Percentiles rank a stretch among this genome's conserved stretches.
These are phyloP conservation scores for Cercospora zeina DNA, from an alignment of 2,329 filamentous ascomycete genomes.

Conservation along the genomic window DNA sequence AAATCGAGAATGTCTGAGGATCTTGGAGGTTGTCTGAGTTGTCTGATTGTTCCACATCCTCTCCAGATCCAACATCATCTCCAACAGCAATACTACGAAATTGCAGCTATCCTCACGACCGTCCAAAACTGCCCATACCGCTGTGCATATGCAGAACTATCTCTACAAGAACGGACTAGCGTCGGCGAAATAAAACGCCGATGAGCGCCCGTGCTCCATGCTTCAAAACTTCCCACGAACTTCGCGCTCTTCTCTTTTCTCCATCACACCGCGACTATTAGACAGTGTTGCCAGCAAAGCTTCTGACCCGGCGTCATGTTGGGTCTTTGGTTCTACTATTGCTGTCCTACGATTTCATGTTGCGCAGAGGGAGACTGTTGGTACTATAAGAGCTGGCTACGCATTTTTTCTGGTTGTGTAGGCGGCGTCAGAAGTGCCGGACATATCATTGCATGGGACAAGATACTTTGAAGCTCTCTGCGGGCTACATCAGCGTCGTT, in stretches of 20 bases:
- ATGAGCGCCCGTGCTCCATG: background rate
- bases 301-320: conserved; percentile 18
- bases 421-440: conserved; percentile 35
- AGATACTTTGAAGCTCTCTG: background rate
- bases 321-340: conserved; percentile 21
- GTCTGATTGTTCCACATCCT: background rate
- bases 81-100: background rate
- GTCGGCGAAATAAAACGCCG: background rate
- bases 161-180: too few relatives aligned
- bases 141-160: background rate
- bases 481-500: background rate
- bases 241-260: conserved; percentile 1
- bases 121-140: background rate
- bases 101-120: background rate
- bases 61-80: background rate
- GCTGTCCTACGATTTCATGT: conserved; percentile 33
- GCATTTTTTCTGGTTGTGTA: conserved; percentile 31
- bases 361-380: conserved; percentile 33
- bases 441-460: conserved; percentile 22
- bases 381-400: conserved; percentile 36
- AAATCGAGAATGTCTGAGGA: background rate
- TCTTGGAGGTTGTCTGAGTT: background rate
- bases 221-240: conserved; percentile 14
- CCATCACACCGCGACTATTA: conserved; percentile 16
- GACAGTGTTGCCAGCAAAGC: conserved; percentile 18